Evolutionary conservation across 768 basidiomycete genomes (phyloP).

Genomic region (Hygrophorus russula): DNA sequence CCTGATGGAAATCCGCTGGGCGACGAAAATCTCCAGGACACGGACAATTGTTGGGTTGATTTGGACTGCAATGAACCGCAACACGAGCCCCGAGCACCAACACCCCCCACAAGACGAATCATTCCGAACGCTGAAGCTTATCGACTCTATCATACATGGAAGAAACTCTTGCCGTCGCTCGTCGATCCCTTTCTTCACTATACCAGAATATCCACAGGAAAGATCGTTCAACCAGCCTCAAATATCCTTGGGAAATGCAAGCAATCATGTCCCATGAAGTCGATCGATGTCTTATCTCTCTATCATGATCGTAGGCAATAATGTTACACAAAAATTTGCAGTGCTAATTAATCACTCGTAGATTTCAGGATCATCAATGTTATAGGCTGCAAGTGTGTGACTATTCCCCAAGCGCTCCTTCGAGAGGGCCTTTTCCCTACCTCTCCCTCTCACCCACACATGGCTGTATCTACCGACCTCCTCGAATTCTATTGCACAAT

Average conservation of each 20-base stretch:
- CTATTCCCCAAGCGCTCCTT: conserved; percentile 5
- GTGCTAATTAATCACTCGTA: background rate
- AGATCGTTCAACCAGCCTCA: background rate
- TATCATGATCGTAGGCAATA: conserved; percentile 4
- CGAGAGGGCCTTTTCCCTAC: conserved; percentile 10
- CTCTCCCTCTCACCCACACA: conserved; percentile 8
- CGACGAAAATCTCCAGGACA: background rate
- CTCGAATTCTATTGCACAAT: conserved; percentile 11
- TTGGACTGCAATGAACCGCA: background rate
- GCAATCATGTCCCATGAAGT: background rate
- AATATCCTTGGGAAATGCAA: background rate
- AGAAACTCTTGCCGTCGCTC: conserved; percentile 2
- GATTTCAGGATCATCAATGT: conserved; percentile 6
- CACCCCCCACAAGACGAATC: background rate
- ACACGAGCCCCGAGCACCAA: background rate
- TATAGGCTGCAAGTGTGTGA: conserved; percentile 7
- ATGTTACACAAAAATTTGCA: background rate
- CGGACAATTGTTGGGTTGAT: background rate
- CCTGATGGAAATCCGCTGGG: background rate
- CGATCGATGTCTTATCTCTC: conserved; percentile 1
- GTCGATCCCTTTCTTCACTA: conserved; percentile 3
- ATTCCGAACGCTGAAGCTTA: conserved; percentile 10
- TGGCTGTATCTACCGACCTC: conserved; percentile 10
- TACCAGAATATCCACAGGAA: background rate
- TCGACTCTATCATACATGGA: conserved; percentile 3